A percentile compares a stretch with the other conserved stretches of the same genome.
Conservation (phyloP, 2,329 filamentous ascomycete species). For the Rutstroemia sp. region DNA sequence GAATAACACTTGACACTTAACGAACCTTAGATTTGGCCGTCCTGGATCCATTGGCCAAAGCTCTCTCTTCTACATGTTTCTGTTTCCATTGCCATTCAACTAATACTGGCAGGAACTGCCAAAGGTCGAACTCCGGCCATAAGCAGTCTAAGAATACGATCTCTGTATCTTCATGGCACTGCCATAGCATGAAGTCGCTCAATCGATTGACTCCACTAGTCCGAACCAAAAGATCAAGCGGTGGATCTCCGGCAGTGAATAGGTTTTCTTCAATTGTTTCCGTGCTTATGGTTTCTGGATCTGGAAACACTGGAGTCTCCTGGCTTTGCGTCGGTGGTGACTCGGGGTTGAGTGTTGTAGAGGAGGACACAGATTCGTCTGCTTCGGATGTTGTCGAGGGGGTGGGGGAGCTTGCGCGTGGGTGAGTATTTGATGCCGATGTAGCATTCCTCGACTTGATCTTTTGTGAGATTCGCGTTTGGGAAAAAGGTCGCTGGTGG, state of each 20-base stretch:
- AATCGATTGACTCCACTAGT: conserved; percentile 89
- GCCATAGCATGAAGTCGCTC: conserved; percentile 99
- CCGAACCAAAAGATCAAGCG: conserved; percentile 81
- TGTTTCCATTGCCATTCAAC: conserved; percentile 75
- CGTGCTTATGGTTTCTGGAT: conserved; percentile 80
- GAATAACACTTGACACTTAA: conserved; percentile 6
- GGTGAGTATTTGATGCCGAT: conserved; percentile 11
- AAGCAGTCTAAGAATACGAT: conserved; percentile 87
- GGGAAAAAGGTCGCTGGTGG: conserved; percentile 70
- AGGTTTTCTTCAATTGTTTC: conserved; percentile 79
- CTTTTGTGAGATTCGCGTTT: conserved; percentile 78
- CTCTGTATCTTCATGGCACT: conserved; percentile 86
- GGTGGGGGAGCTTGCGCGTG: conserved; percentile 40
- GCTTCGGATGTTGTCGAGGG: conserved; percentile 35
- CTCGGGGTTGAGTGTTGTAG: conserved; percentile 41
- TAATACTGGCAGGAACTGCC: conserved; percentile 86
- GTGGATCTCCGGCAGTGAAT: conserved; percentile 79
- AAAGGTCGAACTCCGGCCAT: conserved; percentile 94
- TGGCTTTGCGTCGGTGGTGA: conserved; percentile 24
- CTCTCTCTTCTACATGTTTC: conserved; percentile 29
- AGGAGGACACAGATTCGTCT: conserved; percentile 49
- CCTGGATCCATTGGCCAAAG: conserved; percentile 9
- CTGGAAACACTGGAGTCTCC: conserved; percentile 43
- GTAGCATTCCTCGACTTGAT: conserved; percentile 61
- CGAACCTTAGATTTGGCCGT: conserved; percentile 17